These are phyloP conservation scores for Leishmania martiniquensis DNA, from an alignment of 208 protist species.

Conservation along the genomic window DNA sequence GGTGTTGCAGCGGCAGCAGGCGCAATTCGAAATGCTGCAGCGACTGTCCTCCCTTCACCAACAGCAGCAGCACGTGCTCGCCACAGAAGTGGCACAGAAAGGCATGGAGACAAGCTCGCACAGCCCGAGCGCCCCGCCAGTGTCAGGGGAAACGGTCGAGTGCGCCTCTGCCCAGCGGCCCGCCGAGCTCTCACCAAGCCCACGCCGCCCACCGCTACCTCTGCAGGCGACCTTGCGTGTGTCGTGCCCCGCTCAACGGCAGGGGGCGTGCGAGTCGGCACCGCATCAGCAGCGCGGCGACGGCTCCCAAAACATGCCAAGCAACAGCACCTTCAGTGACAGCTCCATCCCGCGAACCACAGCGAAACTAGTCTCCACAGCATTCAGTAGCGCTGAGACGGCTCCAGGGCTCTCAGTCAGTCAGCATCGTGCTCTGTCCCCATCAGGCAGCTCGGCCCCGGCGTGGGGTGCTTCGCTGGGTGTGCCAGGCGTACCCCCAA, in stretches of 20 bases:
- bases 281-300: not conserved
- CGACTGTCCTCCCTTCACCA: conserved; percentile 17
- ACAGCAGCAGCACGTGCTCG: conserved; percentile 8
- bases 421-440: not conserved
- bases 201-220: conserved; percentile 15
- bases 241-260: not conserved
- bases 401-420: not conserved
- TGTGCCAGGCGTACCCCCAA: not conserved
- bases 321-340: not conserved
- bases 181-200: conserved; percentile 22
- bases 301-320: not conserved
- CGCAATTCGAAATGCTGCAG: conserved; percentile 40
- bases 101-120: not conserved
- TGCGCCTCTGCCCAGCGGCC: not conserved
- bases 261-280: not conserved
- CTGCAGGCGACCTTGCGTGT: not conserved
- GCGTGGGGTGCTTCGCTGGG: not conserved
- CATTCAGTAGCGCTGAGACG: not conserved
- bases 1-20: conserved; percentile 51
- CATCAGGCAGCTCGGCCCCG: not conserved
- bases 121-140: not conserved
- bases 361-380: not conserved
- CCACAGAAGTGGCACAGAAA: not conserved
- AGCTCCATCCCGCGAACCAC: not conserved
- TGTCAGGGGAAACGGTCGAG: not conserved